Evolutionary conservation across 2,329 filamentous ascomycete genomes (phyloP).

Genomic region (Botrytis porri): DNA sequence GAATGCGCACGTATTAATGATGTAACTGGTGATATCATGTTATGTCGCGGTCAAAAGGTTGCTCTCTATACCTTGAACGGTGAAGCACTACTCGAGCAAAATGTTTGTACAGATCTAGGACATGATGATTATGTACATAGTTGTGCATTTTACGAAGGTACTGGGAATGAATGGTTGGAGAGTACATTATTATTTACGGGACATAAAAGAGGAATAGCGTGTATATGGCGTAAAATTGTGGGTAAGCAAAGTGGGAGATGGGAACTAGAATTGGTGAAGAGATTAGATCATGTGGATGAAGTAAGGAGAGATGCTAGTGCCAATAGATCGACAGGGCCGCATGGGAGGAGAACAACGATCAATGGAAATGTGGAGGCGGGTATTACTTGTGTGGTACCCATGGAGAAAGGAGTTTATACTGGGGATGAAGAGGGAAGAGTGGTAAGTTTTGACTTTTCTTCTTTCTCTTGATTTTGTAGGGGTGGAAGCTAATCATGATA

Average conservation of each 20-base stretch:
- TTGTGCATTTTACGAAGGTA: slow-evolving; percentile 92
- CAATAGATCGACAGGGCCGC: slow-evolving; percentile 38
- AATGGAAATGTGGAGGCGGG: slow-evolving; percentile 56
- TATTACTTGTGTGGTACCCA: slow-evolving; percentile 82
- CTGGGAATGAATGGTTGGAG: slow-evolving; percentile 87
- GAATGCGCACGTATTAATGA: slow-evolving; percentile 87
- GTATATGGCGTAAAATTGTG: slow-evolving; percentile 64
- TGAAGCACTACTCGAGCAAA: slow-evolving; percentile 74
- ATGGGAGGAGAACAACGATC: slow-evolving; percentile 3
- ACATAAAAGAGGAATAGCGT: slow-evolving; percentile 78
- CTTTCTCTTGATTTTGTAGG: not conserved
- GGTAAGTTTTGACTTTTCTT: slow-evolving; percentile 50
- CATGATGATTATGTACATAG: slow-evolving; percentile 74
- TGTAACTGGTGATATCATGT: slow-evolving; percentile 81
- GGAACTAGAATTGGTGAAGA: slow-evolving; percentile 73
- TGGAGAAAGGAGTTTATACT: slow-evolving; percentile 82
- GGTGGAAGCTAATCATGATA: slow-evolving; percentile 17
- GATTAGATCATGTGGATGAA: slow-evolving; percentile 75
- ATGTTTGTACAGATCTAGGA: slow-evolving; percentile 59
- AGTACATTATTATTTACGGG: slow-evolving; percentile 85
- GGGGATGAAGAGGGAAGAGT: slow-evolving; percentile 92
- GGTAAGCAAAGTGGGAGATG: slow-evolving; percentile 57
- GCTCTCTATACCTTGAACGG: slow-evolving; percentile 87
- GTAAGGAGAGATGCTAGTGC: slow-evolving; percentile 50
- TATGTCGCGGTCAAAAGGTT: slow-evolving; percentile 74